phyloP scores from a whole-genome alignment of 1,284 basidiomycete species.

The Ustilago loliicola region DNA sequence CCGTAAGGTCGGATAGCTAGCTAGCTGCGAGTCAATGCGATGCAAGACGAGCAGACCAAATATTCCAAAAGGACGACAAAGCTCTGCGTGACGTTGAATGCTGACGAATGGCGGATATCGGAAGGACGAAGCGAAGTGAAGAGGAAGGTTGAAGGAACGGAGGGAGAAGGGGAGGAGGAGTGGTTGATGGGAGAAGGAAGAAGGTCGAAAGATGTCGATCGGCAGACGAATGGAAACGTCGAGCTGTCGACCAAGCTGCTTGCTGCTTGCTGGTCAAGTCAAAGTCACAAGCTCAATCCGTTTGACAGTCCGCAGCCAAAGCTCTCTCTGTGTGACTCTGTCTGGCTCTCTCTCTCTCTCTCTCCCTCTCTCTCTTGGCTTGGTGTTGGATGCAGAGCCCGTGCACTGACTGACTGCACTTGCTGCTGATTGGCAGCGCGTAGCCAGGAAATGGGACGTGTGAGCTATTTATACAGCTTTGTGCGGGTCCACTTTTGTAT shows the following conservation, averaged over 20 bases:
- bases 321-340: background rate
- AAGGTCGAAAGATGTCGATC: constrained; percentile 8
- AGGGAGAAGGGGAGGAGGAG: constrained; percentile 2
- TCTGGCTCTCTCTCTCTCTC: constrained; percentile 2
- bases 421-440: background rate
- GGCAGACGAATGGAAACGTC: background rate
- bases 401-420: constrained; percentile 9
- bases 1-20: background rate
- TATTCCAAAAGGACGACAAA: background rate
- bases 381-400: background rate
- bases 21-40: background rate
- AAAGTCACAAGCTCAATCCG: constrained; percentile 13
- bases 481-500: too few relatives aligned
- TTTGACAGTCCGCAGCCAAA: constrained; percentile 6
- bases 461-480: too few relatives aligned
- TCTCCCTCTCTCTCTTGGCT: constrained; percentile 4
- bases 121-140: background rate
- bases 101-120: background rate
- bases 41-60: background rate
- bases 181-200: background rate
- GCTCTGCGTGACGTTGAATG: background rate
- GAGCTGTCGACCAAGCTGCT: constrained; percentile 1
- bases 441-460: too few relatives aligned
- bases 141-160: background rate
- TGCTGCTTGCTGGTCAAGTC: background rate